Percentiles rank a stretch among this genome's conserved stretches.
Conservation (phyloP, 176 grass and related monocot species). For the Paspalum notatum region DNA sequence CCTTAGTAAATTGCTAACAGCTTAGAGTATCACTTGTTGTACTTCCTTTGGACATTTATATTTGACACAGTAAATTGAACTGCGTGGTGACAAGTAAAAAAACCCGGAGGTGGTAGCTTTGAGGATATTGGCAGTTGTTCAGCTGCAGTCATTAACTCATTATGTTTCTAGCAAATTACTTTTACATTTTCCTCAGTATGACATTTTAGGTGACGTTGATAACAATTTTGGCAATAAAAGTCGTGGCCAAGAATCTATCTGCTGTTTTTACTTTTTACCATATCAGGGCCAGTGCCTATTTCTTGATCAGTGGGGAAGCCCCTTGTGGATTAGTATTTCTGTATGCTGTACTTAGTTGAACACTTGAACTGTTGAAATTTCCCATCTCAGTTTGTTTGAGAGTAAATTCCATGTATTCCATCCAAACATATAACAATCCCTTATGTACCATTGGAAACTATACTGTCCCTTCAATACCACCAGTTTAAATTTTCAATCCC, state of each 20-base stretch:
- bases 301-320: constrained; percentile 20
- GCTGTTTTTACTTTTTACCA: constrained; percentile 22
- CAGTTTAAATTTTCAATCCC: no score
- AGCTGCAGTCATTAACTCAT: background rate
- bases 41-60: no score
- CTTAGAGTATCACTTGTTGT: background rate
- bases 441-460: no score
- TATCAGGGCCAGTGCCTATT: background rate
- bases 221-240: background rate
- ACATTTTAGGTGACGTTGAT: background rate
- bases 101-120: no score
- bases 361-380: background rate
- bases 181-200: background rate
- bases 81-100: no score
- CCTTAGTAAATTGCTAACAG: no score
- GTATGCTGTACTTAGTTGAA: background rate
- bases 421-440: no score
- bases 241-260: background rate
- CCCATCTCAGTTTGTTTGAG: constrained; percentile 13
- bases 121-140: background rate
- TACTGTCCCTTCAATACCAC: no score
- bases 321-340: background rate
- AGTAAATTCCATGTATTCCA: no score
- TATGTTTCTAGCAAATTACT: background rate
- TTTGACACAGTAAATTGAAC: no score